Conservation (phyloP, 2,329 filamentous ascomycete genomes). For the Verticillium longisporum region DNA sequence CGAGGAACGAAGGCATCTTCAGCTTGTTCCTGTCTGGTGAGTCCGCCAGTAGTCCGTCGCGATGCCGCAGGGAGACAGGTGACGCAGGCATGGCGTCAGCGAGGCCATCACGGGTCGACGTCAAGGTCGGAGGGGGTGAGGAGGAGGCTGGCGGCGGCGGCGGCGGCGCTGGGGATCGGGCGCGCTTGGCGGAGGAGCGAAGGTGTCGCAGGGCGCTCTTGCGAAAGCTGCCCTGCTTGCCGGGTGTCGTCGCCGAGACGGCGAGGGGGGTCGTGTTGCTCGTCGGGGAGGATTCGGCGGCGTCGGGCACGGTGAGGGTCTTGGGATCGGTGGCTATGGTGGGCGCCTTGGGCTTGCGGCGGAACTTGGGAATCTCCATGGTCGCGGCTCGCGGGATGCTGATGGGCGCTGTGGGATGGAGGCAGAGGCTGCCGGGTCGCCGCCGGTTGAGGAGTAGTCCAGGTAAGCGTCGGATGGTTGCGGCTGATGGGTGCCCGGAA, state of each 20-base stretch:
- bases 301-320: constrained; percentile 12
- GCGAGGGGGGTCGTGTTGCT: constrained; percentile 15
- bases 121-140: constrained; percentile 11
- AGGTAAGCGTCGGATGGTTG: neutral
- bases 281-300: constrained; percentile 16
- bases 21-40: constrained; percentile 5
- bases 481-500: neutral
- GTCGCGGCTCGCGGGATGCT: neutral
- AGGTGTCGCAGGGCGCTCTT: constrained; percentile 37
- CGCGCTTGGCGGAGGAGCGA: constrained; percentile 38
- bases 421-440: neutral
- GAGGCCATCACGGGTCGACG: neutral
- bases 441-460: neutral
- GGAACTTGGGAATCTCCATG: constrained; percentile 20
- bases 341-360: constrained; percentile 35
- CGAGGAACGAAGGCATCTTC: constrained; percentile 31
- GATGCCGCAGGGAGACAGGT: constrained; percentile 6
- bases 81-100: constrained; percentile 4
- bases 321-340: constrained; percentile 33
- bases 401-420: neutral
- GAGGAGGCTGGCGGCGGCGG: constrained; percentile 15
- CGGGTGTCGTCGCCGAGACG: constrained; percentile 3
- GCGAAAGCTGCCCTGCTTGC: constrained; percentile 19
- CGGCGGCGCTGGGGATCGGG: constrained; percentile 31
- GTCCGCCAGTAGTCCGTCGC: constrained; percentile 3